Percentiles rank a stretch among this genome's conserved stretches.
Conservation (phyloP, 768 basidiomycete genomes). For the Ramaria rubella region DNA sequence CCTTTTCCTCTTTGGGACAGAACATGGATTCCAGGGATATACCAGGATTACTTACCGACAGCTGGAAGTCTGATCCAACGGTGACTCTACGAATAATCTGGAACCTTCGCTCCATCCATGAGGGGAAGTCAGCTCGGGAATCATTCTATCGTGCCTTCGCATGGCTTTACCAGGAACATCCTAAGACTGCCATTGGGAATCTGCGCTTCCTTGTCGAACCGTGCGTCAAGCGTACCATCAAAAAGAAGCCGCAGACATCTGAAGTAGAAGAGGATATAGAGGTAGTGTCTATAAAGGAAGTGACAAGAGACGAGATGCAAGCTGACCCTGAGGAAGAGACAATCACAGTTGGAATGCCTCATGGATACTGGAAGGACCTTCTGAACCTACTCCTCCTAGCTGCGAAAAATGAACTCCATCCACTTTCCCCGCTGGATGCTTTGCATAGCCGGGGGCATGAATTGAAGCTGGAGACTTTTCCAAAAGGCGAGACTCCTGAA, state of each 20-base stretch:
- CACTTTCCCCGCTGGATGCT: slow-evolving; percentile 5
- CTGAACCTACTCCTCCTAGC: slow-evolving; percentile 62
- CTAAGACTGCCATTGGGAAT: slow-evolving; percentile 61
- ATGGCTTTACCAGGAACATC: slow-evolving; percentile 65
- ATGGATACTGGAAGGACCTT: slow-evolving; percentile 75
- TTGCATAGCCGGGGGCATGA: slow-evolving; percentile 6
- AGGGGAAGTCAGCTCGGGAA: slow-evolving; percentile 57
- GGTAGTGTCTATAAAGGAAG: slow-evolving; percentile 11
- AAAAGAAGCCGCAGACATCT: slow-evolving; percentile 18
- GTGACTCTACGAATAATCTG: slow-evolving; percentile 63
- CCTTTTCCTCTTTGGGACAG: slow-evolving; percentile 40
- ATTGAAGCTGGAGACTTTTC: slow-evolving; percentile 1
- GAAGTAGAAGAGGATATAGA: slow-evolving; percentile 3
- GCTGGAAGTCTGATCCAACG: slow-evolving; percentile 53
- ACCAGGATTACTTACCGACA: slow-evolving; percentile 33
- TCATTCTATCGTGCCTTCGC: slow-evolving; percentile 54
- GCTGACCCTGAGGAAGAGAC: slow-evolving; percentile 8
- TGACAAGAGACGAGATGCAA: background rate
- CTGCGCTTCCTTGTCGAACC: slow-evolving; percentile 48
- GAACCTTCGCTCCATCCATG: slow-evolving; percentile 62
- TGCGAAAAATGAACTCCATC: slow-evolving; percentile 41
- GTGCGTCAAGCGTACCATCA: slow-evolving; percentile 33
- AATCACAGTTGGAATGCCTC: slow-evolving; percentile 24
- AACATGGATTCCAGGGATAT: slow-evolving; percentile 21
- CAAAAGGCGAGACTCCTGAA: slow-evolving; percentile 12